These are phyloP conservation scores for Fusarium sp. DNA, from an alignment of 2,329 filamentous ascomycete species.

Conservation along the genomic window DNA sequence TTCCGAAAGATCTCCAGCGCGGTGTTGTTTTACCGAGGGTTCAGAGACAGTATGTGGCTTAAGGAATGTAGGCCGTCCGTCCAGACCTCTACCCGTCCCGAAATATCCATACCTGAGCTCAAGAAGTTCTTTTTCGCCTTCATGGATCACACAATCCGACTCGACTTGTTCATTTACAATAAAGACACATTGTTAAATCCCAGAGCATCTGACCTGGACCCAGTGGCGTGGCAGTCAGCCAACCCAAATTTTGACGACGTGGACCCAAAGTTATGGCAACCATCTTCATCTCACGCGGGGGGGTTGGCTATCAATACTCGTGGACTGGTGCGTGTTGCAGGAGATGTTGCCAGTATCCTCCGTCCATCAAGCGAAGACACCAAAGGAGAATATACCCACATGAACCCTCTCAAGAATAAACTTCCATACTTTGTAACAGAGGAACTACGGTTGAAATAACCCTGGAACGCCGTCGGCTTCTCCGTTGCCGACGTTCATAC, in stretches of 20 bases:
- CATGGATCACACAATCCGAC: not conserved
- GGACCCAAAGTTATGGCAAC: not conserved
- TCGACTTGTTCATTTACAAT: not conserved
- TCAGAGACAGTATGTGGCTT: not conserved
- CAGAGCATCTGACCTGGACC: too few relatives aligned
- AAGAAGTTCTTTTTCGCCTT: not conserved
- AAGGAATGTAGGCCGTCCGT: not conserved
- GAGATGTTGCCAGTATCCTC: not conserved
- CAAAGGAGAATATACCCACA: not conserved
- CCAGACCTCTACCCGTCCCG: not conserved
- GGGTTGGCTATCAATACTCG: not conserved
- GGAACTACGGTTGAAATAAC: not conserved
- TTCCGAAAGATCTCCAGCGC: not conserved
- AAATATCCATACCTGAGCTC: not conserved
- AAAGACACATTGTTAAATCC: not conserved
- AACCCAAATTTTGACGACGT: not conserved
- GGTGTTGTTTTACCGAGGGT: not conserved
- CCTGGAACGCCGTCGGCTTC: not conserved
- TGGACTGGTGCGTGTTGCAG: not conserved
- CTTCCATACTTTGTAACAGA: too few relatives aligned
- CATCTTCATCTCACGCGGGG: not conserved
- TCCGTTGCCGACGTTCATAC: not conserved
- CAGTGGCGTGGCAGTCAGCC: too few relatives aligned
- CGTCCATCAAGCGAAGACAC: not conserved
- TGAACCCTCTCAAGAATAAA: too few relatives aligned